These are phyloP conservation scores for Bipolaris zeicola DNA, from an alignment of 2,329 filamentous ascomycete species.

Conservation along the genomic window DNA sequence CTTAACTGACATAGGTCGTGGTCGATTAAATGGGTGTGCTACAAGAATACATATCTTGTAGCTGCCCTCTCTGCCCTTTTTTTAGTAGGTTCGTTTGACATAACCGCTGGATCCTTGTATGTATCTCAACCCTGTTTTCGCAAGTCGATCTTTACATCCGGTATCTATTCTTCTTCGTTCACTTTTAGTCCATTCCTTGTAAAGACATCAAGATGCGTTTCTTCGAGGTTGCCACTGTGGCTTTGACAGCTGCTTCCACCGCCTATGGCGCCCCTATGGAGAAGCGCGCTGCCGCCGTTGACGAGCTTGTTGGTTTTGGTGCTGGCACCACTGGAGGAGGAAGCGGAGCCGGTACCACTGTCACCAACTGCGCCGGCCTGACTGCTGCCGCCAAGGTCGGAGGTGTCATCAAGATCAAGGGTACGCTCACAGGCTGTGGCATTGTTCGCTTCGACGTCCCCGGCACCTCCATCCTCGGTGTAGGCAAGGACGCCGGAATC, in stretches of 20 bases:
- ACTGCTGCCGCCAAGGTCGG: slow-evolving; percentile 54
- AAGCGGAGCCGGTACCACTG: slow-evolving; percentile 61
- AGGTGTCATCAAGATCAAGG: slow-evolving; percentile 44
- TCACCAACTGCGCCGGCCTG: slow-evolving; percentile 58
- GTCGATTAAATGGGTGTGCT: slow-evolving; percentile 1
- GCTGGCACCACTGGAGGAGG: slow-evolving; percentile 62
- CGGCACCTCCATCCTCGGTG: slow-evolving; percentile 46
- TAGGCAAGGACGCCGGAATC: slow-evolving; percentile 50
- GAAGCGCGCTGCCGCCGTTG: slow-evolving; percentile 35
- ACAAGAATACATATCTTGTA: slow-evolving; percentile 16
- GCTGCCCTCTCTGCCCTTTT: not conserved
- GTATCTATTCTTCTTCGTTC: not conserved
- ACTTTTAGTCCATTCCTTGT: not conserved
- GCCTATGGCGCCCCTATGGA: slow-evolving; percentile 30
- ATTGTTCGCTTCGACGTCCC: slow-evolving; percentile 30
- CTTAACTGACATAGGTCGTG: slow-evolving; percentile 12
- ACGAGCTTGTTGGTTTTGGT: slow-evolving; percentile 53
- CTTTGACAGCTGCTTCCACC: slow-evolving; percentile 36
- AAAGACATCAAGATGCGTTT: slow-evolving; percentile 33
- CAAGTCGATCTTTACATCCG: not conserved
- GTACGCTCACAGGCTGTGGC: slow-evolving; percentile 40
- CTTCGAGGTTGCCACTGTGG: slow-evolving; percentile 29
- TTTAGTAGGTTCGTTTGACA: slow-evolving; percentile 6
- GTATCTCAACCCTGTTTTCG: slow-evolving; percentile 19
- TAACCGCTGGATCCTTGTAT: slow-evolving; percentile 25